phyloP scores from a whole-genome alignment of 306 rosid species.

The Glycine soja region DNA sequence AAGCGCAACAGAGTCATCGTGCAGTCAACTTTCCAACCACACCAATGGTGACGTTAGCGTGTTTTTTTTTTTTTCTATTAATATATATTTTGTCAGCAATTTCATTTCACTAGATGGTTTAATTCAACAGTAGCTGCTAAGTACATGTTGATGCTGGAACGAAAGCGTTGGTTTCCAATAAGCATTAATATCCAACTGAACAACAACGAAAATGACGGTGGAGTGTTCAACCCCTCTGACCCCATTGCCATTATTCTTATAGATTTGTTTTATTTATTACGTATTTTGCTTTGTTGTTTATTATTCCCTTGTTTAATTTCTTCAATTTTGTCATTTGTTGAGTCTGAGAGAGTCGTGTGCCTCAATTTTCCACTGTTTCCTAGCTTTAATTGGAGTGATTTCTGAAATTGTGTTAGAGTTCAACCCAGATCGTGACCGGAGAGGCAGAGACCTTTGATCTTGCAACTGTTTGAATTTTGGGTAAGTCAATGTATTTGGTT shows the following conservation, averaged over 20 bases:
- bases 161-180: constrained; percentile 19
- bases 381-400: neutral
- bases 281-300: neutral
- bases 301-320: neutral
- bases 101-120: constrained; percentile 12
- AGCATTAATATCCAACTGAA: constrained; percentile 36
- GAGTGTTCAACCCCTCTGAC: constrained; percentile 34
- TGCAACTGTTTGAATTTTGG: constrained; percentile 34
- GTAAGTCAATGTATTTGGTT: neutral
- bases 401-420: constrained; percentile 17
- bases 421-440: constrained; percentile 52
- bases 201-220: constrained; percentile 33
- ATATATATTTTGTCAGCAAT: neutral
- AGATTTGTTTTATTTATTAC: neutral
- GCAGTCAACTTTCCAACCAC: constrained; percentile 41
- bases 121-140: neutral
- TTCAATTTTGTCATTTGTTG: constrained; percentile 8
- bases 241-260: constrained; percentile 46
- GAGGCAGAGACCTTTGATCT: neutral
- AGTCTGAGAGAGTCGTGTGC: neutral
- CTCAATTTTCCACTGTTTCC: neutral
- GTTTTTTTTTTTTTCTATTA: constrained; percentile 2
- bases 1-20: constrained; percentile 44
- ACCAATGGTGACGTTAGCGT: constrained; percentile 23
- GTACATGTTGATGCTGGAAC: neutral